These are phyloP conservation scores for Termitomyces sp. DNA, from an alignment of 1,284 basidiomycete species.

Conservation along the genomic window DNA sequence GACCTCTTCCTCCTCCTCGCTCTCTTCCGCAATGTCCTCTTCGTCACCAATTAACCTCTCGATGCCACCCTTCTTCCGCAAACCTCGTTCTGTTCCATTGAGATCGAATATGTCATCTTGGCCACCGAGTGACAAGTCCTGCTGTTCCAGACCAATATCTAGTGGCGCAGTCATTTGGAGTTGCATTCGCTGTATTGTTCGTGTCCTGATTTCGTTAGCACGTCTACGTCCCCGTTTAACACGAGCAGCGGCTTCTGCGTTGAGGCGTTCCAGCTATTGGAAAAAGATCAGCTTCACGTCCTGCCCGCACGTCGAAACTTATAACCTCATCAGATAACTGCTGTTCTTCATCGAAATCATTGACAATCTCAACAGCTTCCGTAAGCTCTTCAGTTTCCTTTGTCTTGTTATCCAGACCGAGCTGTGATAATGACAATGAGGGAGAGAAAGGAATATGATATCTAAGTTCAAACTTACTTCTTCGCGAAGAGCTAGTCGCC, in stretches of 20 bases:
- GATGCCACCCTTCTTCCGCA: slow-evolving; percentile 40
- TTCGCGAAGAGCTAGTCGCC: slow-evolving; percentile 81
- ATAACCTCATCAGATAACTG: slow-evolving; percentile 83
- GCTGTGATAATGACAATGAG: slow-evolving; percentile 31
- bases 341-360: slow-evolving; percentile 81
- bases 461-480: slow-evolving; percentile 45
- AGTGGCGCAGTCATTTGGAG: slow-evolving; percentile 95
- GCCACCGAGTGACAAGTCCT: slow-evolving; percentile 67
- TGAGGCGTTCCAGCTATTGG: slow-evolving; percentile 75
- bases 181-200: slow-evolving; percentile 93
- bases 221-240: slow-evolving; percentile 81
- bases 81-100: slow-evolving; percentile 50
- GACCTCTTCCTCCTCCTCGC: slow-evolving; percentile 33
- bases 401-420: slow-evolving; percentile 79
- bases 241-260: slow-evolving; percentile 71
- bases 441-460: background rate
- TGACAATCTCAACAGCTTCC: slow-evolving; percentile 71
- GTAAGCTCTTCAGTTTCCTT: slow-evolving; percentile 69
- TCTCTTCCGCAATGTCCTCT: slow-evolving; percentile 38
- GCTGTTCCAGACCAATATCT: slow-evolving; percentile 90
- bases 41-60: slow-evolving; percentile 47
- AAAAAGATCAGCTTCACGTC: background rate
- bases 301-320: background rate
- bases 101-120: slow-evolving; percentile 88
- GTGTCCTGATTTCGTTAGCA: slow-evolving; percentile 85